A percentile compares a stretch with the other conserved stretches of the same genome.
Conservation (phyloP, 371 early-diverging fungal species). For the Syncephalis plumigaleata region DNA sequence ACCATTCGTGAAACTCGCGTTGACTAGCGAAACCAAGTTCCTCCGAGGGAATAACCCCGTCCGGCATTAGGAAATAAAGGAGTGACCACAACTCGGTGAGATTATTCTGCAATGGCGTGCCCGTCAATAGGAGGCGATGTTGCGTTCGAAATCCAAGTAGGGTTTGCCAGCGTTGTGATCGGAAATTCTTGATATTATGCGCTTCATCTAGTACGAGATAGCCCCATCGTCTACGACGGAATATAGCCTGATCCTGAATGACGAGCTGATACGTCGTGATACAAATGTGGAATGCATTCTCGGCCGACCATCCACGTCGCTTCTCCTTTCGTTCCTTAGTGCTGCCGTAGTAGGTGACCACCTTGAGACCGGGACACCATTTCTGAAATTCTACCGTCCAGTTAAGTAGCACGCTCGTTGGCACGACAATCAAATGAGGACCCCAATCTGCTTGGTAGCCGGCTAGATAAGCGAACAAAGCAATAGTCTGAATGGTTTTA, state of each 20-base stretch:
- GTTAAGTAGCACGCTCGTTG: slow-evolving; percentile 82
- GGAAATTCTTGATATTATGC: slow-evolving; percentile 90
- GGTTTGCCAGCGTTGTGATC: slow-evolving; percentile 86
- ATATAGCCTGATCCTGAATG: slow-evolving; percentile 53
- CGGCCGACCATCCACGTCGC: slow-evolving; percentile 62
- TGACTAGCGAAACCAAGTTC: slow-evolving; percentile 60
- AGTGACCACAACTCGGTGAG: slow-evolving; percentile 88
- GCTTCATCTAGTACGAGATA: slow-evolving; percentile 91
- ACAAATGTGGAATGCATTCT: slow-evolving; percentile 70
- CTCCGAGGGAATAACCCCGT: slow-evolving; percentile 29
- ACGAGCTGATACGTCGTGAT: slow-evolving; percentile 79
- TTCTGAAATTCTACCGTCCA: slow-evolving; percentile 91
- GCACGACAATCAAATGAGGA: slow-evolving; percentile 81
- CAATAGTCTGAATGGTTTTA: slow-evolving; percentile 95
- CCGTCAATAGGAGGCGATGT: slow-evolving; percentile 72
- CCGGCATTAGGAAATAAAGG: slow-evolving; percentile 73
- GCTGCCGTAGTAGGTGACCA: slow-evolving; percentile 65
- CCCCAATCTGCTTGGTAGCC: slow-evolving; percentile 56
- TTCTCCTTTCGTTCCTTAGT: slow-evolving; percentile 61
- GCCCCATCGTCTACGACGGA: slow-evolving; percentile 54
- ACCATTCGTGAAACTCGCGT: slow-evolving; percentile 81
- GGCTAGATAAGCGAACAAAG: slow-evolving; percentile 44
- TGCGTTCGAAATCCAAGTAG: slow-evolving; percentile 65
- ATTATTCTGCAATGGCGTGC: slow-evolving; percentile 94
- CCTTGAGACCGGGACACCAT: slow-evolving; percentile 79